Evolutionary conservation across 2,329 filamentous ascomycete genomes (phyloP), one percentile per base, ranked within the genome.

Genomic region (Paecilomyces dactylethromorphus): DNA sequence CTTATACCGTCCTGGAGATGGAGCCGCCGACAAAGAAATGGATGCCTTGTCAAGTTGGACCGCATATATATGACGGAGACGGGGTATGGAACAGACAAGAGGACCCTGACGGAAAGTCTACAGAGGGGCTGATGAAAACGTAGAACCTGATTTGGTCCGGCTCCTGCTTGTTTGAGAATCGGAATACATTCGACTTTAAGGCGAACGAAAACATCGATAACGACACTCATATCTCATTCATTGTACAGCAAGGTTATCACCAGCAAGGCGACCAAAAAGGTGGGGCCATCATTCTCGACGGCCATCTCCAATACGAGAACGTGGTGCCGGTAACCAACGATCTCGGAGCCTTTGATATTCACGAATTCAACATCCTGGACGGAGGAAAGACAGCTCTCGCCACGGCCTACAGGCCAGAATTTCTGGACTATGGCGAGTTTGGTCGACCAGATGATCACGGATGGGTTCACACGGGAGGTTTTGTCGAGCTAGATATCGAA

Each of bases 31-130:
- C 67, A 22, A 62, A 68, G 39, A 65, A 65, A 52, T 69, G 64
- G 62, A 71, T 75, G 56, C 77, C 78, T 54, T 68, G 74, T 61
- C 78, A 80, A 65, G 71, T 77, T 49, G 78, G 78, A 5, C 75
- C 79, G 26, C 76, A 81, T 63, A 81, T 81, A 39, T 81, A 79
- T 64, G 79, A 81, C 66, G 78, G 76, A 61, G 70, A 74, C 65
- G 79, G 78, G 55, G 73, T 76, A 69, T 11, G 24, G 26, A 29
- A 11, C 13, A 39, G 22, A 12, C 29, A n/a, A 18, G 54, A 1
- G 39, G 29, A 4, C 39, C 15, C 12, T 12, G 31, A n/a, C 32
- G 18, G n/a, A 54, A 29, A 22, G 15, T 32, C 24, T 54, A 24
- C 26, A 32, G 31, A 54, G 22, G 15, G 3, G 26, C 45, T 51